Percentiles rank a stretch among this genome's conserved stretches.
Evolutionary conservation across 805 yeast species (phyloP).

Genomic region (Wickerhamiella slavikovae): DNA sequence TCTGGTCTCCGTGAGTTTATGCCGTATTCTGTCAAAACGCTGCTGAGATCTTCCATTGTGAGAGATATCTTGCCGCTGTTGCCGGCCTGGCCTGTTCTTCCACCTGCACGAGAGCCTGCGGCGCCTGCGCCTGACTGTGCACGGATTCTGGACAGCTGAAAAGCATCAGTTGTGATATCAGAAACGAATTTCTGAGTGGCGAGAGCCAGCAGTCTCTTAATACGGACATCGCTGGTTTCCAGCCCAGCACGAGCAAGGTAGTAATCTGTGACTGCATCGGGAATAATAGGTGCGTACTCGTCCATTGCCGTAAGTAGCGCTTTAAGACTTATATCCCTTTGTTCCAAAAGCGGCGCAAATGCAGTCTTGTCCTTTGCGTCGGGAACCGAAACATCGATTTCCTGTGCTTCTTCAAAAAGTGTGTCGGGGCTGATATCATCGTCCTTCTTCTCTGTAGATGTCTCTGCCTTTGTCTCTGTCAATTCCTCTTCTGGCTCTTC

Average conservation of each 20-base stretch:
- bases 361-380: too few species aligned
- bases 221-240: slow-evolving; percentile 53
- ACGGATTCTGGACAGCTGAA: slow-evolving; percentile 82
- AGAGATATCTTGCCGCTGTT: slow-evolving; percentile 50
- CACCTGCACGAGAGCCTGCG: slow-evolving; percentile 30
- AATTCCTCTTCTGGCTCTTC: too few species aligned
- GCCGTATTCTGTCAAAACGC: slow-evolving; percentile 85
- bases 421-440: too few species aligned
- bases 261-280: slow-evolving; percentile 90
- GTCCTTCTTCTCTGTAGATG: too few species aligned
- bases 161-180: slow-evolving; percentile 91
- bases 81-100: slow-evolving; percentile 17
- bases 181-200: slow-evolving; percentile 92
- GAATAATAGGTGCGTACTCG: slow-evolving; percentile 86
- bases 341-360: slow-evolving; percentile 12
- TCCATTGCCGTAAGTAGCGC: slow-evolving; percentile 81
- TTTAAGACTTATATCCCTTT: slow-evolving; percentile 24
- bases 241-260: slow-evolving; percentile 74
- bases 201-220: slow-evolving; percentile 68
- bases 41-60: slow-evolving; percentile 82
- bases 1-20: slow-evolving; percentile 81
- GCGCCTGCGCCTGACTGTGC: slow-evolving; percentile 65
- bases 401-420: too few species aligned
- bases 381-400: too few species aligned
- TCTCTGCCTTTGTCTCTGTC: too few species aligned